Evolutionary conservation across 108 stramenopile genomes (phyloP).

Genomic region (Schizochytrium sp.): DNA sequence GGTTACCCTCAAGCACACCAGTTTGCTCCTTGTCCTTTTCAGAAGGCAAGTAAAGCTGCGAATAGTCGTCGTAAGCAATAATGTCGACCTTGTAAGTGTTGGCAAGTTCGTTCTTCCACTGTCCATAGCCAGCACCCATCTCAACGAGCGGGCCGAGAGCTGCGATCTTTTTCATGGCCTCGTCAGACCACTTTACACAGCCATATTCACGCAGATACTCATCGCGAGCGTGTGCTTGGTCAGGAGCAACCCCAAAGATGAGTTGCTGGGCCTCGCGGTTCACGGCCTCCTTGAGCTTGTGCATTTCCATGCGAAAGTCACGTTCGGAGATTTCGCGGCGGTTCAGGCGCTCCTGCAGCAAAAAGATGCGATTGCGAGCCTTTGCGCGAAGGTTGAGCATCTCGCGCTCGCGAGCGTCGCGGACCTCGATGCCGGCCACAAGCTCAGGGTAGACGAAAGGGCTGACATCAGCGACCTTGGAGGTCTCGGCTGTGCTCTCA

Average conservation of each 20-base stretch:
- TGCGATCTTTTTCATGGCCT: slow-evolving; percentile 61
- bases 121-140: slow-evolving; percentile 68
- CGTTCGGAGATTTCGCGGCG: slow-evolving; percentile 38
- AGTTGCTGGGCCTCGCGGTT: slow-evolving; percentile 68
- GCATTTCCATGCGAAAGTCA: slow-evolving; percentile 51
- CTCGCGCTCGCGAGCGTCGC: slow-evolving; percentile 44
- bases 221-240: slow-evolving; percentile 66
- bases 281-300: slow-evolving; percentile 66
- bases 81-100: slow-evolving; percentile 60
- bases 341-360: slow-evolving; percentile 26
- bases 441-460: slow-evolving; percentile 53
- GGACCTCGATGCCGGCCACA: slow-evolving; percentile 3
- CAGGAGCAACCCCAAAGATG: slow-evolving; percentile 65
- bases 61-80: slow-evolving; percentile 65
- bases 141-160: slow-evolving; percentile 70
- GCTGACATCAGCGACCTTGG: background rate
- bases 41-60: slow-evolving; percentile 6
- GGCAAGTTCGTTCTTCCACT: slow-evolving; percentile 67
- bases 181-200: slow-evolving; percentile 66
- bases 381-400: slow-evolving; percentile 38
- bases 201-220: slow-evolving; percentile 64
- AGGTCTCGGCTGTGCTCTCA: no score
- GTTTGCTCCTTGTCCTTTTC: slow-evolving; percentile 50
- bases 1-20: slow-evolving; percentile 64
- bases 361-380: slow-evolving; percentile 10